Conservation (phyloP, 495 filamentous ascomycete genomes). For the Filosporella fistucella region DNA sequence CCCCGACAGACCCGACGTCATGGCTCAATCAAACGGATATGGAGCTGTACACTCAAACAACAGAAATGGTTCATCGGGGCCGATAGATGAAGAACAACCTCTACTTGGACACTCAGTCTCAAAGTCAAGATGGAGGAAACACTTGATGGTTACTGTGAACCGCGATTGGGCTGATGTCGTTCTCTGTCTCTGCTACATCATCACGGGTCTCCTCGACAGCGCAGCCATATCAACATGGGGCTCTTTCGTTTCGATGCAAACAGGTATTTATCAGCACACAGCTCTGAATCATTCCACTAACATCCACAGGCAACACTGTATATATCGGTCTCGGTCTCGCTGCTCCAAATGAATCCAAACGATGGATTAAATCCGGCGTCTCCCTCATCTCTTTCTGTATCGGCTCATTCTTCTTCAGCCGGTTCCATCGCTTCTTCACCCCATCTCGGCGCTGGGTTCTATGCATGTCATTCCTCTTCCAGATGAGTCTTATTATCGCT, state of each 20-base stretch:
- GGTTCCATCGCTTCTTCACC: constrained; percentile 54
- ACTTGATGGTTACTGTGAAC: constrained; percentile 45
- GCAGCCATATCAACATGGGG: constrained; percentile 69
- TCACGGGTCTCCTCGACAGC: constrained; percentile 71
- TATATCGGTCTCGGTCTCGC: constrained; percentile 65
- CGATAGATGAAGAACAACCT: constrained; percentile 36
- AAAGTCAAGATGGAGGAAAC: constrained; percentile 27
- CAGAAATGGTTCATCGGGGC: no score
- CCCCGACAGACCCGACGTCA: no score
- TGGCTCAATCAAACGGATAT: constrained; percentile 3
- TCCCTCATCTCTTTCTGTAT: constrained; percentile 64
- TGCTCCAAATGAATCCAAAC: constrained; percentile 43
- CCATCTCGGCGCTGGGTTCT: constrained; percentile 53
- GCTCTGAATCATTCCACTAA: not conserved
- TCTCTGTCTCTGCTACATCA: constrained; percentile 63
- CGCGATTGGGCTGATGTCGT: constrained; percentile 55
- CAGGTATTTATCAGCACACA: constrained; percentile 36
- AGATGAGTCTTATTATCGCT: constrained; percentile 43
- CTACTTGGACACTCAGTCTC: constrained; percentile 27
- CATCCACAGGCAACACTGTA: constrained; percentile 56
- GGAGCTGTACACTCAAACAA: no score
- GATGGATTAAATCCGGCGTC: constrained; percentile 62
- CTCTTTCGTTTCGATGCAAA: constrained; percentile 76
- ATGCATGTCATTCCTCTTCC: constrained; percentile 52
- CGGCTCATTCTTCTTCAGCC: constrained; percentile 59